Evolutionary conservation across 495 filamentous ascomycete species (phyloP).

Genomic region (Penicillium samsonianum): DNA sequence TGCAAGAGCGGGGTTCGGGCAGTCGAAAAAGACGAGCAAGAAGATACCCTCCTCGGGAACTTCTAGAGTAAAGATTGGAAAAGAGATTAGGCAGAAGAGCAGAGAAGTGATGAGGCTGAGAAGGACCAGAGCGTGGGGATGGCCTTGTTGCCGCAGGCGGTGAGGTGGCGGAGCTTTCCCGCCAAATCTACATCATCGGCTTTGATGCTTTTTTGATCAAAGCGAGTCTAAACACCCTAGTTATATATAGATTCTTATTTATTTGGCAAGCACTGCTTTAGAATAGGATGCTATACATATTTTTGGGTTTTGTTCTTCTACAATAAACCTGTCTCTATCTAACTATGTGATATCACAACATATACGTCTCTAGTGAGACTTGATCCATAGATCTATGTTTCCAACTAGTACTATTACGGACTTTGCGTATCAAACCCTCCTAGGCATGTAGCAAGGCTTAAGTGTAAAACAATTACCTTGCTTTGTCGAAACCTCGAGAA

Average conservation of each 20-base stretch:
- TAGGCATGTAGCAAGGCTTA: background rate
- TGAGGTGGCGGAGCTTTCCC: slow-evolving; percentile 22
- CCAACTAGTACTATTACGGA: background rate
- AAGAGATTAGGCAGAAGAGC: slow-evolving; percentile 20
- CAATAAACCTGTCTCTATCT: background rate
- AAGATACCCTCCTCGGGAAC: slow-evolving; percentile 3
- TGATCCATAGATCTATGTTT: background rate
- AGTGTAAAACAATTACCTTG: background rate
- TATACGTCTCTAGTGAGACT: background rate
- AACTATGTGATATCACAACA: background rate
- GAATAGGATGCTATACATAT: background rate
- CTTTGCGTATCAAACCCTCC: background rate
- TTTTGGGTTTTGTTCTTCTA: background rate
- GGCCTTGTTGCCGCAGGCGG: slow-evolving; percentile 37
- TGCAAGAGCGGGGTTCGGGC: background rate
- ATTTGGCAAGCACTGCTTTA: background rate
- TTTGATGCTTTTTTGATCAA: background rate
- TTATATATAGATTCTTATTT: background rate
- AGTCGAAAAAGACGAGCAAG: background rate
- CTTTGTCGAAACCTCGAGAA: background rate
- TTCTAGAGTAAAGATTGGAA: slow-evolving; percentile 13
- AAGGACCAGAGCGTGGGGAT: slow-evolving; percentile 31
- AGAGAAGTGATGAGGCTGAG: slow-evolving; percentile 39
- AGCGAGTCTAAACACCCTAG: background rate
- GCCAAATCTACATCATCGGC: slow-evolving; percentile 13